Conservation (phyloP, 2,329 filamentous ascomycete species). For the Aspergillus sclerotialis region DNA sequence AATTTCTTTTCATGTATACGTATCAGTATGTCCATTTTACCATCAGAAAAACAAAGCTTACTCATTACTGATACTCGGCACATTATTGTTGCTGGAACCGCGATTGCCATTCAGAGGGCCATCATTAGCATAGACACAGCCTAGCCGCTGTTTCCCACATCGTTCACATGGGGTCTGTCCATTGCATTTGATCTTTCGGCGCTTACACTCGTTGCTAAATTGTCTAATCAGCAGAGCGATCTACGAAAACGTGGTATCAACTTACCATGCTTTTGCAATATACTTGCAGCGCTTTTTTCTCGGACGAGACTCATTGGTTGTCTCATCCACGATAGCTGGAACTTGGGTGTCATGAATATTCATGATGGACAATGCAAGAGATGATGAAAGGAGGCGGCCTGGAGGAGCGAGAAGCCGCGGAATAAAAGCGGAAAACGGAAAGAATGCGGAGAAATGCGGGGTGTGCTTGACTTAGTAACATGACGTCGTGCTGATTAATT, state of each 20-base stretch:
- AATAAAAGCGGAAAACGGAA: no score
- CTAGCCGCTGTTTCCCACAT: conserved; percentile 41
- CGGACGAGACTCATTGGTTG: conserved; percentile 28
- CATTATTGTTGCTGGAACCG: background rate
- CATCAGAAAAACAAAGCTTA: background rate
- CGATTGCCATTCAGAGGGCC: no score
- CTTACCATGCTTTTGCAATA: conserved; percentile 57
- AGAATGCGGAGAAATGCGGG: no score
- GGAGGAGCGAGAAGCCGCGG: no score
- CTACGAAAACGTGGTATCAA: no score
- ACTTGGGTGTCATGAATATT: no score
- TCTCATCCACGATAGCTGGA: conserved; percentile 2
- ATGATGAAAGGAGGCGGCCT: no score
- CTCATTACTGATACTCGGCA: no score
- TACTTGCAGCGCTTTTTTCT: conserved; percentile 57
- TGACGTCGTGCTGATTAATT: no score
- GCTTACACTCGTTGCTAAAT: conserved; percentile 54
- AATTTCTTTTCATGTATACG: conserved; percentile 12
- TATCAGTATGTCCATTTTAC: background rate
- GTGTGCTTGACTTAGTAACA: no score
- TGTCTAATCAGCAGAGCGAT: background rate
- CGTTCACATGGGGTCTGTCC: conserved; percentile 56
- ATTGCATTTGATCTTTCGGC: conserved; percentile 61
- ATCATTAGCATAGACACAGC: conserved; percentile 36
- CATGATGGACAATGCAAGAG: no score